phyloP scores from a whole-genome alignment of 176 grass and related monocot species.

The Ensete ventricosum region DNA sequence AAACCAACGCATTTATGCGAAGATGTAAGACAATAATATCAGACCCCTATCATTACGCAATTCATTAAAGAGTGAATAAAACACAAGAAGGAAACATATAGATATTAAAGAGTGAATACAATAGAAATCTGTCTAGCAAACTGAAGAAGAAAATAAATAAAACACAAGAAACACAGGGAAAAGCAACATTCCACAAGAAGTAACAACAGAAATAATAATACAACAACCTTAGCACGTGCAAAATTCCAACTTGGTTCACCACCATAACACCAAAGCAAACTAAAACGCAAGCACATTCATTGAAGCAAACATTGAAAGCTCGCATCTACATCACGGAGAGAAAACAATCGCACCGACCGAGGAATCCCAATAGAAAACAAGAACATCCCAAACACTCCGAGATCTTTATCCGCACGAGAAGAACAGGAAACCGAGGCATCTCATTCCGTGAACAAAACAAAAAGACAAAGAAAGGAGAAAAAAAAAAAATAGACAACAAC shows the following conservation, averaged over 20 bases:
- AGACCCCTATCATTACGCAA: neutral
- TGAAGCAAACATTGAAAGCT: neutral
- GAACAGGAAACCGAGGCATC: neutral
- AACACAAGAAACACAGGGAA: neutral
- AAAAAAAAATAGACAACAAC: neutral
- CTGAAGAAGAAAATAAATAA: neutral
- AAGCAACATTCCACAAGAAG: neutral
- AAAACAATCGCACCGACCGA: slow-evolving; percentile 1
- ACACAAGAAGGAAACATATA: neutral
- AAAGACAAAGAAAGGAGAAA: neutral
- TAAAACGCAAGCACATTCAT: neutral
- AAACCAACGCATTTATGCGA: neutral
- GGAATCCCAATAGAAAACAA: neutral
- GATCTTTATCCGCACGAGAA: neutral
- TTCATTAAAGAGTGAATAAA: neutral
- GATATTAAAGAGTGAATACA: neutral
- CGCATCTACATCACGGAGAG: neutral
- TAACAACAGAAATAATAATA: neutral
- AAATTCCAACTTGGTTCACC: neutral
- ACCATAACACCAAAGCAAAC: neutral
- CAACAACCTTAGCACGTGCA: neutral
- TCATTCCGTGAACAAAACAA: neutral
- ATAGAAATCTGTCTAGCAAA: neutral
- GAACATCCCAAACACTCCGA: neutral
- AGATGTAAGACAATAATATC: neutral